A percentile compares a stretch with the other conserved stretches of the same genome.
Evolutionary conservation across 2,329 filamentous ascomycete species (phyloP).

Genomic region (Paraphaeosphaeria minitans): DNA sequence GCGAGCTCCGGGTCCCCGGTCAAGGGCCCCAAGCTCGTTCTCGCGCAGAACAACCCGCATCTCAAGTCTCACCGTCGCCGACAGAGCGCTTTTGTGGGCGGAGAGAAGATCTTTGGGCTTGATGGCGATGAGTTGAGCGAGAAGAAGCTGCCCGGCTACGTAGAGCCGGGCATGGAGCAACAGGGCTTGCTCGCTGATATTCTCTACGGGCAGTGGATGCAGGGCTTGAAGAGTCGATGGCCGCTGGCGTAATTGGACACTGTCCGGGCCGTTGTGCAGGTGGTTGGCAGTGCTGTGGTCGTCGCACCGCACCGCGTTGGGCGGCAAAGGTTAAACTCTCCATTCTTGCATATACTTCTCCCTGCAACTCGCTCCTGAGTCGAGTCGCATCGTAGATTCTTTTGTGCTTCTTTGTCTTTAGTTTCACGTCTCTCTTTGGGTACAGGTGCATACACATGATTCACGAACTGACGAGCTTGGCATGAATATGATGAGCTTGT

Average conservation of each 20-base stretch:
- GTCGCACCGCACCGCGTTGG: background rate
- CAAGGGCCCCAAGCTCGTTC: slow-evolving; percentile 68
- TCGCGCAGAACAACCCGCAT: slow-evolving; percentile 84
- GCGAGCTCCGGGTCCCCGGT: slow-evolving; percentile 50
- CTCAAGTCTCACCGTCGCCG: slow-evolving; percentile 73
- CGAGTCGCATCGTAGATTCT: background rate
- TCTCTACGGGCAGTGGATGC: slow-evolving; percentile 87
- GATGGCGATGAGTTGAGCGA: slow-evolving; percentile 46
- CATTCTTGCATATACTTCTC: slow-evolving; percentile 9
- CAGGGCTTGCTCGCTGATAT: slow-evolving; percentile 87
- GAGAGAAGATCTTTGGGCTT: slow-evolving; percentile 54
- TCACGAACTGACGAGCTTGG: background rate
- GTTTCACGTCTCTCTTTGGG: slow-evolving; percentile 9
- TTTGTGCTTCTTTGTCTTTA: background rate
- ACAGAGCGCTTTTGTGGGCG: slow-evolving; percentile 43
- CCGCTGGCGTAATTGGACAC: slow-evolving; percentile 26
- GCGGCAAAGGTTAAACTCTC: background rate
- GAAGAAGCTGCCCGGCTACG: slow-evolving; percentile 62
- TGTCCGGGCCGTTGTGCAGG: background rate
- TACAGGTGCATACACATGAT: background rate
- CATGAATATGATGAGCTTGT: background rate
- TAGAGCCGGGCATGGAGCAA: slow-evolving; percentile 83
- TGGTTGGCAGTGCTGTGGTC: background rate
- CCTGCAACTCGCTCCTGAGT: background rate
- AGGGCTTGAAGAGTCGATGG: slow-evolving; percentile 69